phyloP scores from a whole-genome alignment of 371 early-diverging fungal species.

The Rhizopus delemar region DNA sequence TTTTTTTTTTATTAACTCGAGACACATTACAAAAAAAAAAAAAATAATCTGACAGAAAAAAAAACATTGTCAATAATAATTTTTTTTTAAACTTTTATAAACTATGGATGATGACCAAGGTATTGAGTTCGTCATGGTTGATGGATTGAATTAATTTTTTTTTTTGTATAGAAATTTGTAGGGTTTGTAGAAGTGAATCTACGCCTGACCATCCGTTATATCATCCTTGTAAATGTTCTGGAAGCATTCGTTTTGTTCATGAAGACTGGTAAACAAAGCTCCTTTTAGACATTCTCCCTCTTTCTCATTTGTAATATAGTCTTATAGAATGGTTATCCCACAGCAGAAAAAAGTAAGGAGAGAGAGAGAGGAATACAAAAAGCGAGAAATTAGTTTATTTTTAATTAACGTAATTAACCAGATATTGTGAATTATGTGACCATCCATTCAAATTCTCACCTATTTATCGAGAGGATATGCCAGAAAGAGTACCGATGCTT shows the following conservation, averaged over 20 bases:
- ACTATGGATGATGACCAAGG: conserved; percentile 28
- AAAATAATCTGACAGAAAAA: not conserved
- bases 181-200: conserved; percentile 72
- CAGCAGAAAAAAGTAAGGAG: conserved; percentile 69
- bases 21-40: not conserved
- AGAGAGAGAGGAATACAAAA: conserved; percentile 2
- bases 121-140: not conserved
- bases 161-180: conserved; percentile 54
- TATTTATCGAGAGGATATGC: conserved; percentile 72
- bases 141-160: not conserved
- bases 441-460: conserved; percentile 80
- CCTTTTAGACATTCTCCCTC: not conserved
- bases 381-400: conserved; percentile 1
- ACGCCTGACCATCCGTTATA: conserved; percentile 68
- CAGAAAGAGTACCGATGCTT: conserved; percentile 59
- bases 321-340: conserved; percentile 83
- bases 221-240: conserved; percentile 78
- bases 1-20: no score
- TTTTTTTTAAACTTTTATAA: not conserved
- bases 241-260: conserved; percentile 76
- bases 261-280: conserved; percentile 56
- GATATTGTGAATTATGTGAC: conserved; percentile 88
- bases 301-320: conserved; percentile 30
- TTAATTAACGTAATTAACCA: conserved; percentile 8
- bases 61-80: no score